These are phyloP conservation scores for Kuraishia hungarica DNA, from an alignment of 805 yeast genomes.

Conservation along the genomic window DNA sequence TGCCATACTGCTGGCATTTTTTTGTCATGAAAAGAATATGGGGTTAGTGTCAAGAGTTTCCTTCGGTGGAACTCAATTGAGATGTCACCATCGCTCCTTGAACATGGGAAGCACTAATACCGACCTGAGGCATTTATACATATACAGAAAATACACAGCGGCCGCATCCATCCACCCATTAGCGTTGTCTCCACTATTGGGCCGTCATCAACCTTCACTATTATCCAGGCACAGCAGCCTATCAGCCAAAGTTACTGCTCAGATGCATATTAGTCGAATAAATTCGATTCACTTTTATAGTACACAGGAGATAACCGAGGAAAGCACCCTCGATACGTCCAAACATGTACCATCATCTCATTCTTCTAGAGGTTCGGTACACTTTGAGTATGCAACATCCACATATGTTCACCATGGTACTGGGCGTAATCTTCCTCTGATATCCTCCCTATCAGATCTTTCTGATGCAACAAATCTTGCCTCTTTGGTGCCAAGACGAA, in stretches of 20 bases:
- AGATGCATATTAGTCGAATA: not conserved
- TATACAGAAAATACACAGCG: too few relatives aligned
- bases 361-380: not conserved
- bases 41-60: not conserved
- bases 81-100: not conserved
- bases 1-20: too few relatives aligned
- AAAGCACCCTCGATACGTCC: not conserved
- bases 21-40: not conserved
- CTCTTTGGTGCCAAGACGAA: conserved; percentile 37
- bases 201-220: too few relatives aligned
- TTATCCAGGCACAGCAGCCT: too few relatives aligned
- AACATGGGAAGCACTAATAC: too few relatives aligned
- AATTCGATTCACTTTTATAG: not conserved
- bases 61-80: not conserved
- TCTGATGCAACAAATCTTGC: conserved; percentile 35
- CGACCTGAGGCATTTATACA: too few relatives aligned
- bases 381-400: conserved; percentile 35
- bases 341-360: not conserved
- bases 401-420: conserved; percentile 34
- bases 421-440: conserved; percentile 24
- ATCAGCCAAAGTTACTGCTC: too few relatives aligned
- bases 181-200: too few relatives aligned
- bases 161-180: too few relatives aligned
- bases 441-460: conserved; percentile 41
- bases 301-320: not conserved